Evolutionary conservation across 2,329 filamentous ascomycete species (phyloP).

Genomic region (Plectosphaerella sp.): DNA sequence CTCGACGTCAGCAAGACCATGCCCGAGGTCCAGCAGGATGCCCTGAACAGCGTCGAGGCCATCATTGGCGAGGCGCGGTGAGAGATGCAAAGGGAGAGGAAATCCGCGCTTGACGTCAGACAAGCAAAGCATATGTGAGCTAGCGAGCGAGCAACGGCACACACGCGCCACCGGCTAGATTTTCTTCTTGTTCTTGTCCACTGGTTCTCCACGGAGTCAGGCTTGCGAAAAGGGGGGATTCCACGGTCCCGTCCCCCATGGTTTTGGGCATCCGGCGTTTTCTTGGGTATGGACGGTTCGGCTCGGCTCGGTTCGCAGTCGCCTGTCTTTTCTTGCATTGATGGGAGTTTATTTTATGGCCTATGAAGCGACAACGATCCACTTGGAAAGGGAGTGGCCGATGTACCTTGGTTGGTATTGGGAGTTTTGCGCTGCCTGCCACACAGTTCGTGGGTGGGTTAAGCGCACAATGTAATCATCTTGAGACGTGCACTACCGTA

Average conservation of each 20-base stretch:
- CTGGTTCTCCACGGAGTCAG: too few relatives aligned
- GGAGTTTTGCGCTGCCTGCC: background rate
- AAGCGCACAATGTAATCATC: too few relatives aligned
- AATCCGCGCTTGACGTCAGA: too few relatives aligned
- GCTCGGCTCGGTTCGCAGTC: background rate
- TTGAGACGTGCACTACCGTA: too few relatives aligned
- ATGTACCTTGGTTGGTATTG: background rate
- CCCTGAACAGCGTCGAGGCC: conserved; percentile 52
- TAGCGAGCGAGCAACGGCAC: too few relatives aligned
- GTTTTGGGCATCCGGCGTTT: background rate
- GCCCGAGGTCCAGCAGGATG: conserved; percentile 56
- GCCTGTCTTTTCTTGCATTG: background rate
- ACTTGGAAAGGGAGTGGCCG: background rate
- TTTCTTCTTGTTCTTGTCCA: too few relatives aligned
- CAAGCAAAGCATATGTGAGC: too few relatives aligned
- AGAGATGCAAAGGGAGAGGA: background rate
- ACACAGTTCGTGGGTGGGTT: background rate
- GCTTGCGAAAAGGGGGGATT: background rate
- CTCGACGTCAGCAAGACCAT: conserved; percentile 61
- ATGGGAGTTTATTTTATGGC: background rate
- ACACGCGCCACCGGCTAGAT: too few relatives aligned
- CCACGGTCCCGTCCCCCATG: background rate
- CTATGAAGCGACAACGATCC: too few relatives aligned
- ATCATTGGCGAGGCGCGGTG: conserved; percentile 30
- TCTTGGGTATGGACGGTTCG: background rate